Evolutionary conservation across 1,284 basidiomycete species (phyloP), one percentile per base, ranked within the genome.

Genomic region (Microbotryum saponariae): DNA sequence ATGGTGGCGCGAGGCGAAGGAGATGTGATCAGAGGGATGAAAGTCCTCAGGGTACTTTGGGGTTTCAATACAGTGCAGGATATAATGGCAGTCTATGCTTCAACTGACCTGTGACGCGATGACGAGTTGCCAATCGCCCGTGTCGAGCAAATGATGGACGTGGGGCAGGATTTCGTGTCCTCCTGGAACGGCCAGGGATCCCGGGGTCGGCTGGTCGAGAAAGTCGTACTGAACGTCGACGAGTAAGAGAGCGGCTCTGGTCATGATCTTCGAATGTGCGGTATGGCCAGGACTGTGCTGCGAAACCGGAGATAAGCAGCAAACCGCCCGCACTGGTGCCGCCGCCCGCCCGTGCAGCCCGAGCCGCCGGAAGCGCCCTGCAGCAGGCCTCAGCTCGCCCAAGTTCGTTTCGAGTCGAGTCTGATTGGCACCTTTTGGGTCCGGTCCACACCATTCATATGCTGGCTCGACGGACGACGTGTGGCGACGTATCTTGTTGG

Each of bases 191-290:
- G 81, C 80, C 46, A 86, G 78, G 0, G 80, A 74, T 18, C 84
- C 84, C 45, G 73, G 65, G 3, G 81, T 82, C n/a, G 82, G 82
- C 16, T 18, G 37, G 37, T 42, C 37, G n/a, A 84, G 77, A 70
- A 85, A 85, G 74, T 85, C 83, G 70, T 84, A 78, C 71, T 85
- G 83, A 16, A 83, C 77, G 72, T 85, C 84, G 50, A 68, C 42
- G 8, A 68, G 51, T n/a, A 68, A 45, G 23, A 68, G 55, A 4
- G 65, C 65, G 9, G 50, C 23, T 49, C 23, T 21, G 12, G 31
- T 33, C 51, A 37, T 53, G 16, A n/a, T 18, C 1, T 4, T 29
- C 14, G 25, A 53, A 33, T 12, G 53, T 44, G 33, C 42, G 42
- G 4, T 27, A 23, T 25, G 47, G 47, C n/a, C 47, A 48, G 37